Evolutionary conservation across 2,329 filamentous ascomycete genomes (phyloP), one percentile per base, ranked within the genome.

Genomic region (Trichophyton equinum): DNA sequence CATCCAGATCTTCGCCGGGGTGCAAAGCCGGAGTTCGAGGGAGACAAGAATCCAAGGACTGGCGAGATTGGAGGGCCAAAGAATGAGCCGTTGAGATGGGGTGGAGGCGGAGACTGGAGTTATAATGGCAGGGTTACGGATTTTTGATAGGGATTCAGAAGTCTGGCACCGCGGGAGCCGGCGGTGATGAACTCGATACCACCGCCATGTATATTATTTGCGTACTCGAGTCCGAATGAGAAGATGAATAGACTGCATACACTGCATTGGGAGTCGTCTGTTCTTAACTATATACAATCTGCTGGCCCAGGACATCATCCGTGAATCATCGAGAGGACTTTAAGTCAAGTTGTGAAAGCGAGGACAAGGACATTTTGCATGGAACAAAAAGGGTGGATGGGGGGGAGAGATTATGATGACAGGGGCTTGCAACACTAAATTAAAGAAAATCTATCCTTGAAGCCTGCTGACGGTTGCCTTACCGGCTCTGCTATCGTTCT

Each of bases 41-140:
- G 94, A 62, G 91, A 97, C 60, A 81, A 79, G 60, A 97, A 99
- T 73, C 94, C 94, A 2, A 87, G 86, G 79, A 99, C 94, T 1
- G 94, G 94, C 25, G 94, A 99, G 79, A 84, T 96, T 9, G 94
- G 94, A 4, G 94, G 94, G 0, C 94, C 94, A 4, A 99, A 97
- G 84, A 97, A 95, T 71, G 92, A 99, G 75, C 94, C 94, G 58
- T 71, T 97, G 71, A 78, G 91, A 68, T 96, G 92, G 92, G 91
- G 91, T 0, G 78, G 81, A 18, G 72, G 69, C 0, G 86, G 89
- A 0, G 85, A 88, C 72, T 99, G 91, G 87, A 96, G 90, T 73
- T 99, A 89, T 74, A 96, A 96, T 74, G 94, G 94, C 55, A 80
- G 92, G 65, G 91, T 95, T 60, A 97, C 92, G 25, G 94, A 99